Evolutionary conservation across 202 grass and related monocot genomes (phyloP).

Genomic region (Brachypodium distachyon): DNA sequence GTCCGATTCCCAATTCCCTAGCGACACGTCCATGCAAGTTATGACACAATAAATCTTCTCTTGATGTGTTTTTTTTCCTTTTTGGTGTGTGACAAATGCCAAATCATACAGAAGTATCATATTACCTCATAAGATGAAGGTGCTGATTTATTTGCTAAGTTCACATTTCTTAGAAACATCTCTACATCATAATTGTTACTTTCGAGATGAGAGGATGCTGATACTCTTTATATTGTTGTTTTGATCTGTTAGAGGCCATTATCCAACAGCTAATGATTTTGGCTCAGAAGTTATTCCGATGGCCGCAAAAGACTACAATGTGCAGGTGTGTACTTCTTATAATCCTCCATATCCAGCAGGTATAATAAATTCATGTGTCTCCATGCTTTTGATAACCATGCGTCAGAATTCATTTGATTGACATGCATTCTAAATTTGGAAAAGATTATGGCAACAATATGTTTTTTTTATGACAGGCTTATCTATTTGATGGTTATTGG

Average conservation of each 20-base stretch:
- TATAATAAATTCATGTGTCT: not conserved
- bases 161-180: not conserved
- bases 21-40: too few species aligned
- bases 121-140: not conserved
- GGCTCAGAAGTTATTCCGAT: conserved; percentile 73
- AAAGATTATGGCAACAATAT: not conserved
- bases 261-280: conserved; percentile 76
- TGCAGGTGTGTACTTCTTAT: conserved; percentile 39
- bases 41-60: too few species aligned
- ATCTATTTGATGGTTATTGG: conserved; percentile 78
- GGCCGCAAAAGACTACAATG: conserved; percentile 69
- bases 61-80: not conserved
- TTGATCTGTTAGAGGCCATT: conserved; percentile 33
- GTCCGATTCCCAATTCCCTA: too few species aligned
- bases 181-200: not conserved
- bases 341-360: too few species aligned
- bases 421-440: not conserved
- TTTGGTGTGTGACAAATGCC: not conserved
- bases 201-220: not conserved
- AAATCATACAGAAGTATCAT: not conserved
- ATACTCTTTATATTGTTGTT: conserved; percentile 10
- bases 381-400: not conserved
- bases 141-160: not conserved
- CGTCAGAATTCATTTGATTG: too few species aligned
- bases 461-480: conserved; percentile 28